Evolutionary conservation across 768 basidiomycete species (phyloP).

Genomic region (Neoboletus brunneissimus): DNA sequence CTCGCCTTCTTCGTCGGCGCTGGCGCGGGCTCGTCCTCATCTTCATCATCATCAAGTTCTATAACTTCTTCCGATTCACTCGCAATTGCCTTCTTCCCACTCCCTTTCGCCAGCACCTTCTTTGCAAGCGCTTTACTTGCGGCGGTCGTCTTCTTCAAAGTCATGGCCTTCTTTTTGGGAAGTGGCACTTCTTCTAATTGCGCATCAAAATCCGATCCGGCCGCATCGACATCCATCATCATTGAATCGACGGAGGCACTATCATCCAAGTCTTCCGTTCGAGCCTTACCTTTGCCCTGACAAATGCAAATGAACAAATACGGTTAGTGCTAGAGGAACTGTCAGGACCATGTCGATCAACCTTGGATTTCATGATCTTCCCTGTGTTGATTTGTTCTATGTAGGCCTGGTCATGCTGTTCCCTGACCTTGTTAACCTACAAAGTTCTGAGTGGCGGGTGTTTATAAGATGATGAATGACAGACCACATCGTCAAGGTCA

Average conservation of each 20-base stretch:
- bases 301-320: neutral
- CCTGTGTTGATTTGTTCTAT: slow-evolving; percentile 42
- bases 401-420: slow-evolving; percentile 64
- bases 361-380: slow-evolving; percentile 45
- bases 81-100: slow-evolving; percentile 53
- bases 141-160: slow-evolving; percentile 29
- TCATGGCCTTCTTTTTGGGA: slow-evolving; percentile 41
- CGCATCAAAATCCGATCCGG: slow-evolving; percentile 49
- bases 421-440: slow-evolving; percentile 69
- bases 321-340: neutral
- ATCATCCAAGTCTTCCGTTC: slow-evolving; percentile 50
- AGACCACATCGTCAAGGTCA: slow-evolving; percentile 69
- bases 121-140: slow-evolving; percentile 38
- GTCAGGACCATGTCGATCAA: slow-evolving; percentile 16
- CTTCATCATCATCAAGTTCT: slow-evolving; percentile 54
- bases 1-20: slow-evolving; percentile 55
- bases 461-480: slow-evolving; percentile 18
- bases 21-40: slow-evolving; percentile 46
- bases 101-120: slow-evolving; percentile 48
- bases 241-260: slow-evolving; percentile 61
- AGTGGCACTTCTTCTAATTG: slow-evolving; percentile 42
- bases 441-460: neutral
- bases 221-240: slow-evolving; percentile 69
- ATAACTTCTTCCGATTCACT: slow-evolving; percentile 51
- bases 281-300: slow-evolving; percentile 54